Evolutionary conservation across 225 moss, liverwort and hornwort genomes (phyloP).

Genomic region (Marchantia paleacea): DNA sequence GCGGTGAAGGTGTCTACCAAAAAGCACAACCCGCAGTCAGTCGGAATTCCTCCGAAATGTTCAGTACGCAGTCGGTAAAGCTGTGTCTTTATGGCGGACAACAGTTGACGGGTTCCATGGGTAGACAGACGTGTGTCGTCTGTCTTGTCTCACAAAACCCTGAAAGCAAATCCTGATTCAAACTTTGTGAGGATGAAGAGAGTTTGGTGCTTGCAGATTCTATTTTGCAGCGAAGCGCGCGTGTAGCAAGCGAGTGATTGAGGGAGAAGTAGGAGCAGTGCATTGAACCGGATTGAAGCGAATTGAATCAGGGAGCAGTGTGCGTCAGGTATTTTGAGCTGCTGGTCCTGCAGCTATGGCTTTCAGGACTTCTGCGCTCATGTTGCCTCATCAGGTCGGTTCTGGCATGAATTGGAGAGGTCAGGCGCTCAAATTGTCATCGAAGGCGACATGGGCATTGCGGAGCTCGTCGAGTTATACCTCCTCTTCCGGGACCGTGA

Average conservation of each 20-base stretch:
- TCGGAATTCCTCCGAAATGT: too few relatives aligned
- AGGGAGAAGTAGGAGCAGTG: background rate
- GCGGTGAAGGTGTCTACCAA: too few relatives aligned
- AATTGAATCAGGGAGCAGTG: background rate
- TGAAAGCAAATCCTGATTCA: background rate
- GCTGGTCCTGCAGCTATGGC: conserved; percentile 10
- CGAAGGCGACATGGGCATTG: background rate
- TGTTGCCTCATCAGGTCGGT: conserved; percentile 40
- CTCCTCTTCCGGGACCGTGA: conserved; percentile 21
- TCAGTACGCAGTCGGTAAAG: too few relatives aligned
- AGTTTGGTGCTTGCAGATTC: background rate
- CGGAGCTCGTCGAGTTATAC: conserved; percentile 11
- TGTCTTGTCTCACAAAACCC: background rate
- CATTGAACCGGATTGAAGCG: background rate
- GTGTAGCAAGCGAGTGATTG: background rate
- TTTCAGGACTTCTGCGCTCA: conserved; percentile 27
- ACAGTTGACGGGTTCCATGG: background rate
- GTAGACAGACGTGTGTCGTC: background rate
- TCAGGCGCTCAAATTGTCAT: conserved; percentile 20
- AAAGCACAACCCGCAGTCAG: too few relatives aligned
- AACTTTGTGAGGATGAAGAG: background rate
- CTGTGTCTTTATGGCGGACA: background rate
- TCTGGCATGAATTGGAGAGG: conserved; percentile 19
- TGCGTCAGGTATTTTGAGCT: background rate
- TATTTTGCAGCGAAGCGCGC: background rate